Evolutionary conservation across 192 early-diverging fungal genomes (phyloP).

Genomic region (Gaertneriomyces semiglobifer): DNA sequence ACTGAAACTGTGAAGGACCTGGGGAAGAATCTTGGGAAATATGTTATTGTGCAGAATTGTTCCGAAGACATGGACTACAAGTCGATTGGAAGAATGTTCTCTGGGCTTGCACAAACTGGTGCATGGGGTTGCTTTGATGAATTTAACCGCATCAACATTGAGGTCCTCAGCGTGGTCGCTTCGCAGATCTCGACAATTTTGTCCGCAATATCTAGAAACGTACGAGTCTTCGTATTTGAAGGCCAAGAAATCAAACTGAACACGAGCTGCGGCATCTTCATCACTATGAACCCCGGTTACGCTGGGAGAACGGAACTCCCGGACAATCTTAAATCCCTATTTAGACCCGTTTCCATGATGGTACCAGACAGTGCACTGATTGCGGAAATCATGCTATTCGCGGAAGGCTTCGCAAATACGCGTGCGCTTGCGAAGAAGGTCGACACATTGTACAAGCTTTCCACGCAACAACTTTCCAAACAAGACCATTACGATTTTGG

Average conservation of each 20-base stretch:
- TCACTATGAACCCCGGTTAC: constrained; percentile 62
- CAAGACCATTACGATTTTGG: constrained; percentile 65
- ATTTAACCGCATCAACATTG: constrained; percentile 66
- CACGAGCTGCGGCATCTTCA: constrained; percentile 51
- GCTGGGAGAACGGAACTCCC: constrained; percentile 57
- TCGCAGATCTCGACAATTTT: constrained; percentile 56
- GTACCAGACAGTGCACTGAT: constrained; percentile 59
- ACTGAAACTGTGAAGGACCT: constrained; percentile 64
- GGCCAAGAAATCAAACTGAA: constrained; percentile 57
- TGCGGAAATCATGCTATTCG: constrained; percentile 65
- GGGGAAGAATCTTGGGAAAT: constrained; percentile 56
- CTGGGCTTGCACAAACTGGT: constrained; percentile 57
- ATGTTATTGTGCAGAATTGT: constrained; percentile 61
- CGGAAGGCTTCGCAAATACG: constrained; percentile 61
- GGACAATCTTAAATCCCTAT: constrained; percentile 57
- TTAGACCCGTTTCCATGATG: constrained; percentile 64
- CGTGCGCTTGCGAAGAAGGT: constrained; percentile 52
- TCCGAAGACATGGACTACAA: constrained; percentile 63
- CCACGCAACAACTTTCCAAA: constrained; percentile 60
- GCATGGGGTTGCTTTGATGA: constrained; percentile 68
- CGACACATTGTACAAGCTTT: constrained; percentile 57
- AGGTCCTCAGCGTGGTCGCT: constrained; percentile 58
- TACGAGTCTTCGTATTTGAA: constrained; percentile 54
- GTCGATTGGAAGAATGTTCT: constrained; percentile 59
- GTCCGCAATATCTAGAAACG: constrained; percentile 47